phyloP scores from a whole-genome alignment of 2,329 filamentous ascomycete species.

The Botrytis paeoniae region DNA sequence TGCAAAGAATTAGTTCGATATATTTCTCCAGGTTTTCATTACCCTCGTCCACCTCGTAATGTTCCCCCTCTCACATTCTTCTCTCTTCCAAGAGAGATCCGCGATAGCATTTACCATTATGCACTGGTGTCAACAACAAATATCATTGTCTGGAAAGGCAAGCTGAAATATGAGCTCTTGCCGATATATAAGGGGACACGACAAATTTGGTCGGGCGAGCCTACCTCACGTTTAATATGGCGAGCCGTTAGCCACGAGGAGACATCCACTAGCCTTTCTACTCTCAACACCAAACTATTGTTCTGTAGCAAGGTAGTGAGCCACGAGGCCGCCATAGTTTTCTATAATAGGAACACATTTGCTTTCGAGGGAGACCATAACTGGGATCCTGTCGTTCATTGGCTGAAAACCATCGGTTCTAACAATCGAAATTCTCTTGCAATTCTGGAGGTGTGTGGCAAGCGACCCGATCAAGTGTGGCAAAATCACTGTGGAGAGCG shows the following conservation, averaged over 20 bases:
- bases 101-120: not conserved
- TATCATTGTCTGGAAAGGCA: not conserved
- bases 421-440: not conserved
- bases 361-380: not conserved
- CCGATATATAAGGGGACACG: not conserved
- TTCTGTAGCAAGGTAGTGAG: not conserved
- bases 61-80: not conserved
- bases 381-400: not conserved
- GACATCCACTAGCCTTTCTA: not conserved
- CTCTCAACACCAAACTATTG: not conserved
- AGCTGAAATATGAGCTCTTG: not conserved
- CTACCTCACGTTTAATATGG: not conserved
- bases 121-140: not conserved
- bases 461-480: not conserved
- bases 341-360: not conserved
- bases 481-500: not conserved
- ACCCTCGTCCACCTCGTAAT: not conserved
- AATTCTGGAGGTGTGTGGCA: not conserved
- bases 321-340: not conserved
- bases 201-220: not conserved
- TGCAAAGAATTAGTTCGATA: not conserved
- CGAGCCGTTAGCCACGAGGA: not conserved
- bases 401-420: not conserved
- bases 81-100: not conserved
- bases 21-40: not conserved